Base-by-base conservation (phyloP, 129 eudicot genomes). In the Pittosporum tobira region DNA sequence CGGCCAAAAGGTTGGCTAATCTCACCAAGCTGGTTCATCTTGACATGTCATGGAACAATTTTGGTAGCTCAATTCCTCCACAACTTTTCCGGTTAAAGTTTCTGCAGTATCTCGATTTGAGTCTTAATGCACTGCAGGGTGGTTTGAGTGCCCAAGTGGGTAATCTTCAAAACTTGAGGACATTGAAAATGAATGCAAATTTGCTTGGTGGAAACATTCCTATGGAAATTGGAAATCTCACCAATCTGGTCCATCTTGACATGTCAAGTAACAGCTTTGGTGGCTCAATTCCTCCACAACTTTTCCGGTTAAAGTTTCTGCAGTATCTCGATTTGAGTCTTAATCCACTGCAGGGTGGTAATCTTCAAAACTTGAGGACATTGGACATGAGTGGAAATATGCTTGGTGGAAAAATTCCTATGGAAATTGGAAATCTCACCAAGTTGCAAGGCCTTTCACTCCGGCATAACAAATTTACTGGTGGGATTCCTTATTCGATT, bases 11-110 rank as follows among this genome's bases (percentile, higher is more conserved):
- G 58, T 66, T 83, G 43, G 73, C 73, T 30, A 79, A 79, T 49
- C 73, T 83, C 18, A 75, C 73, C 16, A 68, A 68, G n/a, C 73
- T 83, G 5, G 68, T 69, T 48, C 68, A 72, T 40, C 85, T 83
- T 40, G 91, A 83, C 62, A 62, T 79, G 80, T 51, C n/a, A 48
- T 49, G 44, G 6, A 83, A 83, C 59, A 59, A 34, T 45, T 75
- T 83, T 31, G 34, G 24, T 9, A 77, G 82, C 49, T 45, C 30
- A 10, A 75, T 82, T 51, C 90, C 90, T 24, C 9, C 51, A 0
- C 59, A 62, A 31, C 44, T 82, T 61, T 82, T 71, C 36, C 48
- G 44, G 16, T 56, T 75, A 44, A 51, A 37, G 53, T 58, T 37
- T 21, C 80, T 82, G 22, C 62, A 42, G 16, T 66, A 65, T 64